phyloP scores from a whole-genome alignment of 2,329 filamentous ascomycete species.

The Fusarium sp. region DNA sequence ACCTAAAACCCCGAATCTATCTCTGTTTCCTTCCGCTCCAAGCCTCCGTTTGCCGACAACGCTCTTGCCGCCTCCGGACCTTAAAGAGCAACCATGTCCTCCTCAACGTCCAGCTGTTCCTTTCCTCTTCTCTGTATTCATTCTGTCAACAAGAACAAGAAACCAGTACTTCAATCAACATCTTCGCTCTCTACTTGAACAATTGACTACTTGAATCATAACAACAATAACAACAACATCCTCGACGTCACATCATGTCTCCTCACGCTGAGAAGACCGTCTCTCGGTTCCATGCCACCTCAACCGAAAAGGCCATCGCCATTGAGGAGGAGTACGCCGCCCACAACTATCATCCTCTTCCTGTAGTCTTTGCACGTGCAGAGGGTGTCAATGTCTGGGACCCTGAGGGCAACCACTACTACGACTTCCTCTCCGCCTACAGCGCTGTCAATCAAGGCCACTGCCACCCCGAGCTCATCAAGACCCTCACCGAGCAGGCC shows the following conservation, averaged over 20 bases:
- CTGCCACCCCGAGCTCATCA: slow-evolving; percentile 86
- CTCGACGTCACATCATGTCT: slow-evolving; percentile 59
- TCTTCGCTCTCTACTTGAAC: slow-evolving; percentile 1
- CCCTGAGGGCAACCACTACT: slow-evolving; percentile 92
- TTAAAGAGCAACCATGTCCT: slow-evolving; percentile 42
- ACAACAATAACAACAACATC: background rate
- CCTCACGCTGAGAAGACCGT: slow-evolving; percentile 64
- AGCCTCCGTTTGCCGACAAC: slow-evolving; percentile 27
- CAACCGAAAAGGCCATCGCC: slow-evolving; percentile 82
- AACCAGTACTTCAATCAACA: background rate
- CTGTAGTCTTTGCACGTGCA: slow-evolving; percentile 90
- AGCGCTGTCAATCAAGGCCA: slow-evolving; percentile 41
- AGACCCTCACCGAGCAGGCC: slow-evolving; percentile 90
- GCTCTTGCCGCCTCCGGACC: slow-evolving; percentile 21
- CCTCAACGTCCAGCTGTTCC: background rate
- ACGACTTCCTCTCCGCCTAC: slow-evolving; percentile 98
- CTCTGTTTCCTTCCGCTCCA: slow-evolving; percentile 19
- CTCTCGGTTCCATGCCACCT: slow-evolving; percentile 76
- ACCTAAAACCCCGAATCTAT: slow-evolving; percentile 40
- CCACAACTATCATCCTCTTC: slow-evolving; percentile 98
- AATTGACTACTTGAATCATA: slow-evolving; percentile 14
- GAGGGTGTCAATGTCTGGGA: slow-evolving; percentile 94
- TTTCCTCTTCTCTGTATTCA: slow-evolving; percentile 13
- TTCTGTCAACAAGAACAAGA: slow-evolving; percentile 5
- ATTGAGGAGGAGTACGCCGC: slow-evolving; percentile 87